Base-by-base conservation (phyloP, 345 rosid species). In the Pistacia integerrima region DNA sequence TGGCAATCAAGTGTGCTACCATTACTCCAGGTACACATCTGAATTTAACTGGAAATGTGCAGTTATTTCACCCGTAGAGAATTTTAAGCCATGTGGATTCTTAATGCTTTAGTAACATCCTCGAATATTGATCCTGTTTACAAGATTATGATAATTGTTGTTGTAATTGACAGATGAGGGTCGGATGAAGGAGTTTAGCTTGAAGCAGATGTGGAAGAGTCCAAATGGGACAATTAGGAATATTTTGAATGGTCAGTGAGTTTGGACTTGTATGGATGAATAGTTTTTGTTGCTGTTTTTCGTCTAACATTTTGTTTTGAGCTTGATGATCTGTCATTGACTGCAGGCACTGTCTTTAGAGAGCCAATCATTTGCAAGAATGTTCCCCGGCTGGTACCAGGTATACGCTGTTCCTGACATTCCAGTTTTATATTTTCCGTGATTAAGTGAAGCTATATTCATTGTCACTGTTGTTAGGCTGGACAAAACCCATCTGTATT, bases 151-250 rank as follows among this genome's bases (percentile, higher is more conserved):
- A 46, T 28, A 70, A 36, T 30, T 79, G 55, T 72, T 69, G 62
- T 41, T 7, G 57, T 76, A 17, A 70, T 56, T 71, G 38, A 75
- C 91, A 93, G 99, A 96, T 86, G 99, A 96, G 86, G 92, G 84
- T 81, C 98, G 99, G 70, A 83, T 93, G 41, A 81, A 88, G 83
- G 99, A 96, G 84, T 96, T 93, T 82, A 83, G 61, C 58, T 87
- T 96, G 90, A 96, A 93, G 87, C 83, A 86, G 67, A 96, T 96
- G 99, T 96, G 99, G 99, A 96, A 74, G 84, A 96, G 99, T 82
- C 98, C 98, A 30, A 93, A 96, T 77, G 97, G 99, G 56, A 95
- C 99, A 60, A 93, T 95, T 62, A 90, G 99, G 85, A 95, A 95
- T 78, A 95, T 95, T 69, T 84, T 95, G 83, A 95, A 95, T 79